Percentiles rank a stretch among this genome's conserved stretches.
Conservation (phyloP, 306 rosid species). For the Vicia faba region DNA sequence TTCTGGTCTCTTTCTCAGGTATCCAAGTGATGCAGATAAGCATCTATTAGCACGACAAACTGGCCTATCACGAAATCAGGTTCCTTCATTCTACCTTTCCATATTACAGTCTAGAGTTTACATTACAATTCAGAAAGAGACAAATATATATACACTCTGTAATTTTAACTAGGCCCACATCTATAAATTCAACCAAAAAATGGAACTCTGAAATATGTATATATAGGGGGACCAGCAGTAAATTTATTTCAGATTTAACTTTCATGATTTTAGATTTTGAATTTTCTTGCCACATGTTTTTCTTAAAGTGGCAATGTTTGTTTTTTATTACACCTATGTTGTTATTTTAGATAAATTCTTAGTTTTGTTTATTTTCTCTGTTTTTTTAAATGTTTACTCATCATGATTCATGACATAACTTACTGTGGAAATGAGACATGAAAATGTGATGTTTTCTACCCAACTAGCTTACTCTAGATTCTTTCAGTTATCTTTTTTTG, state of each 20-base stretch:
- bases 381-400: constrained; percentile 43
- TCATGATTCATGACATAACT: constrained; percentile 16
- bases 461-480: constrained; percentile 22
- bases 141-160: constrained; percentile 12
- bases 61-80: constrained; percentile 93
- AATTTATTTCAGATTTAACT: constrained; percentile 42
- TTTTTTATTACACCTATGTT: constrained; percentile 1
- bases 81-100: constrained; percentile 41
- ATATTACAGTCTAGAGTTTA: constrained; percentile 1
- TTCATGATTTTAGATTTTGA: constrained; percentile 49
- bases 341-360: background rate
- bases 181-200: constrained; percentile 12
- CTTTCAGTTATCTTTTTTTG: background rate
- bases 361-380: background rate
- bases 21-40: constrained; percentile 97
- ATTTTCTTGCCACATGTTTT: constrained; percentile 39
- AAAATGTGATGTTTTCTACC: constrained; percentile 54
- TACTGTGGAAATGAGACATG: constrained; percentile 56
- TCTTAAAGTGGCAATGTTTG: constrained; percentile 27
- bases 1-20: constrained; percentile 85
- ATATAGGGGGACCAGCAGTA: constrained; percentile 56
- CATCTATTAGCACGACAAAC: constrained; percentile 93
- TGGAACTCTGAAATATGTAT: constrained; percentile 12
- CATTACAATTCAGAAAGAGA: constrained; percentile 8
- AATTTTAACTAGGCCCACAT: constrained; percentile 37